A percentile compares a stretch with the other conserved stretches of the same genome.
Evolutionary conservation across 129 eudicot genomes (phyloP).

Genomic region (Sambucus nigra): DNA sequence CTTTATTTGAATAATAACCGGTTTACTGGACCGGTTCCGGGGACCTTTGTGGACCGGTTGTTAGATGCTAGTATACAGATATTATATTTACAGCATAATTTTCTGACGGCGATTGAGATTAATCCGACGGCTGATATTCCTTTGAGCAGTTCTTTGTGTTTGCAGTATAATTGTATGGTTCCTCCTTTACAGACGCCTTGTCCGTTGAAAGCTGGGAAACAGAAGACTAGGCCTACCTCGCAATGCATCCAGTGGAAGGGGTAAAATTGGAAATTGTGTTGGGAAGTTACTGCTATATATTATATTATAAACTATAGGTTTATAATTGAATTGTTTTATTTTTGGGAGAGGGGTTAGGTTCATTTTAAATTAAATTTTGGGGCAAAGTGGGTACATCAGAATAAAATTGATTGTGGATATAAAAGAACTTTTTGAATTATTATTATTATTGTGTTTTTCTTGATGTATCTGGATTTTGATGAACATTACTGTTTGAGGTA

Average conservation of each 20-base stretch:
- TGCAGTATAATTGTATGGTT: slow-evolving; percentile 91
- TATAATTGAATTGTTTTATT: not conserved
- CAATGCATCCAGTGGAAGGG: slow-evolving; percentile 81
- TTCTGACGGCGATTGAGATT: slow-evolving; percentile 51
- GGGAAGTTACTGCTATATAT: not conserved
- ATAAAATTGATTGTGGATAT: not conserved
- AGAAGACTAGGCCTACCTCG: slow-evolving; percentile 67
- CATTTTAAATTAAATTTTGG: slow-evolving; percentile 13
- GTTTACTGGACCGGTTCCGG: slow-evolving; percentile 79
- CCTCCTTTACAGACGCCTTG: slow-evolving; percentile 87
- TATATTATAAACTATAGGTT: not conserved
- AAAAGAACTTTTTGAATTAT: no score
- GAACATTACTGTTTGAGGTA: no score
- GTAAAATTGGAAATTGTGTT: slow-evolving; percentile 19
- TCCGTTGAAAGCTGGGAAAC: slow-evolving; percentile 78
- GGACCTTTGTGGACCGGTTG: slow-evolving; percentile 56
- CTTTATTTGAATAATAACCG: slow-evolving; percentile 78
- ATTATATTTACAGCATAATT: slow-evolving; percentile 78
- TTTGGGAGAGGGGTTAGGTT: slow-evolving; percentile 16
- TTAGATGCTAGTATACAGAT: slow-evolving; percentile 43
- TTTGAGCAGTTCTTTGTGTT: slow-evolving; percentile 62
- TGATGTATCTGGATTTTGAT: no score
- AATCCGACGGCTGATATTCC: slow-evolving; percentile 81
- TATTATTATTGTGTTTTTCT: no score
- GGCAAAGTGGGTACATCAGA: not conserved